phyloP scores from a whole-genome alignment of 225 moss, liverwort and hornwort species.

The Polytrichum commune region DNA sequence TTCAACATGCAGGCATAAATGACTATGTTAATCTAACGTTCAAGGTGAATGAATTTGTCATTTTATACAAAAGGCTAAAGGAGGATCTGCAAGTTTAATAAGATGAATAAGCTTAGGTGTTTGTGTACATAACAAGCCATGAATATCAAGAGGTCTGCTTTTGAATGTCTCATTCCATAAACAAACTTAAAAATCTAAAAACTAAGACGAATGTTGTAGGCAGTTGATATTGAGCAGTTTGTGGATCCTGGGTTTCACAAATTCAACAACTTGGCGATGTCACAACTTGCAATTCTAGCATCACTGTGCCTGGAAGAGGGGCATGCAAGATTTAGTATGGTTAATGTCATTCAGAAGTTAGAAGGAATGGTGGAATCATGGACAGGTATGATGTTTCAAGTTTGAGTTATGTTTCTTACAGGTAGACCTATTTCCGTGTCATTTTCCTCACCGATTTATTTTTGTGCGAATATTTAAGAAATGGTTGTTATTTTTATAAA shows the following conservation, averaged over 20 bases:
- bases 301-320: not conserved
- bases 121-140: not conserved
- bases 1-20: no score
- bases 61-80: no score
- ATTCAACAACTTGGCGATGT: not conserved
- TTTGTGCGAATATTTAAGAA: not conserved
- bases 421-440: no score
- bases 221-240: not conserved
- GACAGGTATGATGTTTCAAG: not conserved
- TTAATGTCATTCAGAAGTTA: not conserved
- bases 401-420: no score
- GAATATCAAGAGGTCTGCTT: not conserved
- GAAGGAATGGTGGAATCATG: not conserved
- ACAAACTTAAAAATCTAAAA: no score
- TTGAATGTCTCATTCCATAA: not conserved
- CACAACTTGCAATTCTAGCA: not conserved
- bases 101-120: not conserved
- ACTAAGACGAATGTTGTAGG: not conserved
- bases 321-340: not conserved
- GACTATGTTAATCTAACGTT: no score
- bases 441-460: not conserved
- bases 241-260: not conserved
- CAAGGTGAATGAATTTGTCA: no score
- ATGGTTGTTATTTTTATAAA: not conserved
- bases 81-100: not conserved